A percentile compares a stretch with the other conserved stretches of the same genome.
Conservation (phyloP, 2,329 filamentous ascomycete genomes). For the Apiospora rasikravindrae region DNA sequence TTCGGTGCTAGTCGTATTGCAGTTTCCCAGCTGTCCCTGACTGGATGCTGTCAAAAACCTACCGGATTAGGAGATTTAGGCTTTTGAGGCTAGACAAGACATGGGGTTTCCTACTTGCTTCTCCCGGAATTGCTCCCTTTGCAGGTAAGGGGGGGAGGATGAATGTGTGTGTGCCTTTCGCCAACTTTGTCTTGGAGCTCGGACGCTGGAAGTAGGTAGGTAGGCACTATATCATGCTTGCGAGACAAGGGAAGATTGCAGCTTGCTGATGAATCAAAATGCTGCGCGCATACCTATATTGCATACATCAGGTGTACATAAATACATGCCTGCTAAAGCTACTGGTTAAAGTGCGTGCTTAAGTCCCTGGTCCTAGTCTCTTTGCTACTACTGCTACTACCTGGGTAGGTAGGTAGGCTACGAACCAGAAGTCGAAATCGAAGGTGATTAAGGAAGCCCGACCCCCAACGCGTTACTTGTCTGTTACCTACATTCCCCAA, state of each 20-base stretch:
- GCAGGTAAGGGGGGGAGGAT: neutral
- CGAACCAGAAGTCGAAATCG: no score
- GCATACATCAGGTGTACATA: neutral
- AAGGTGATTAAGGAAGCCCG: neutral
- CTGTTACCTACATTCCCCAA: neutral
- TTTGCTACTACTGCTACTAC: neutral
- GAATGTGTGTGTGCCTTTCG: neutral
- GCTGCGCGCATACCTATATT: neutral
- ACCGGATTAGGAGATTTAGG: neutral
- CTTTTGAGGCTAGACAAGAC: neutral
- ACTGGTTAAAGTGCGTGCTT: neutral
- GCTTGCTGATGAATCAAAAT: neutral
- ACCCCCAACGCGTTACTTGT: neutral
- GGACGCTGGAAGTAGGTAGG: neutral
- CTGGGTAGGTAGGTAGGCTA: neutral
- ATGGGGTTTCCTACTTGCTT: neutral
- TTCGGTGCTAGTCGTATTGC: conserved; percentile 1
- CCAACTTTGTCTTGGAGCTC: neutral
- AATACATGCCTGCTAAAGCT: neutral
- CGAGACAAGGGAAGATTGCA: conserved; percentile 7
- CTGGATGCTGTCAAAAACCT: neutral
- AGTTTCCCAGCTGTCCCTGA: neutral
- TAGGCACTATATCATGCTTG: neutral
- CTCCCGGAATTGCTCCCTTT: neutral
- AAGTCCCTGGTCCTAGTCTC: neutral